phyloP scores from a whole-genome alignment of 345 rosid species.

The Eucalyptus pauciflora region DNA sequence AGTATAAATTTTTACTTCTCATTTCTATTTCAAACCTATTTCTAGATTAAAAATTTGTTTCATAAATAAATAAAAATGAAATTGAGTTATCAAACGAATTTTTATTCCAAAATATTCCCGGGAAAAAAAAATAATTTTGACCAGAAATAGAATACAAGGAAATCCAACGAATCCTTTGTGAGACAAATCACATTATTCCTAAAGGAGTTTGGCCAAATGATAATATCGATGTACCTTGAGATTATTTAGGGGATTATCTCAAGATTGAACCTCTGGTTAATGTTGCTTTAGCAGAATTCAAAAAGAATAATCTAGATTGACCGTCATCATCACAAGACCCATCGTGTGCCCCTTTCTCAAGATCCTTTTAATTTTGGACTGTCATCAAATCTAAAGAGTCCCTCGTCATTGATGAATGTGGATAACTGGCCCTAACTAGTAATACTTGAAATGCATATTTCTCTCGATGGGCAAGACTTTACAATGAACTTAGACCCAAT shows the following conservation, averaged over 20 bases:
- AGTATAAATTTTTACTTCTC: too few species aligned
- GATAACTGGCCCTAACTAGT: neutral
- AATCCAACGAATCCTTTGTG: neutral
- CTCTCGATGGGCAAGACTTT: neutral
- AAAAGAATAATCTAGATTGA: neutral
- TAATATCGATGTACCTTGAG: neutral
- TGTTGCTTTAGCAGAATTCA: neutral
- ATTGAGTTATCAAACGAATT: too few species aligned
- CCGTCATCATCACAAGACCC: neutral
- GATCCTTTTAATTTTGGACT: neutral
- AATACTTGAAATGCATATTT: neutral
- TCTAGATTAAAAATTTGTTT: too few species aligned
- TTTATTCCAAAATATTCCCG: rapidly evolving
- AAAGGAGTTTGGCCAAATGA: neutral
- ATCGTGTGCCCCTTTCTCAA: neutral
- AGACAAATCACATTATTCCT: neutral
- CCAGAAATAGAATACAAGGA: neutral
- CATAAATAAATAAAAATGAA: too few species aligned
- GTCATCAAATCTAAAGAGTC: neutral
- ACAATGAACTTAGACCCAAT: neutral
- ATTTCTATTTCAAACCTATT: too few species aligned
- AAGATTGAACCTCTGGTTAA: neutral
- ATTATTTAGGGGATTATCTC: neutral
- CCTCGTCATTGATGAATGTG: neutral
- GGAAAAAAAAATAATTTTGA: too few species aligned